These are phyloP conservation scores for Penicillium cinerascens DNA, from an alignment of 495 filamentous ascomycete species.

Conservation along the genomic window DNA sequence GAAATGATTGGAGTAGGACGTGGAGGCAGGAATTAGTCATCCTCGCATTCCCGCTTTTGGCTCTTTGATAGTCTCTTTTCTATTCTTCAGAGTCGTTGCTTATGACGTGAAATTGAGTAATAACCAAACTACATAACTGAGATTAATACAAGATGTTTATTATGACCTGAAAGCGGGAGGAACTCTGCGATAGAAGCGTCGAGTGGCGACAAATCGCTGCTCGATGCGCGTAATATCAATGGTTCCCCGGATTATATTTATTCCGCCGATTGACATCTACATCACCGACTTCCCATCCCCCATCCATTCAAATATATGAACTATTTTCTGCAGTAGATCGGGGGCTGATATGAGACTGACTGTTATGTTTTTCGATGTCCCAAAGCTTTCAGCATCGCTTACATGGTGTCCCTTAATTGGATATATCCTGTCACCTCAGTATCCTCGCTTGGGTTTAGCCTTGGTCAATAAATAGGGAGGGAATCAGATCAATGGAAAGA, in stretches of 20 bases:
- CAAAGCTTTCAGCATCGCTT: too few species aligned
- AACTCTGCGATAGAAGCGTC: background rate
- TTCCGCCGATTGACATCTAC: background rate
- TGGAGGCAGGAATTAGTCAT: conserved; percentile 23
- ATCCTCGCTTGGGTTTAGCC: too few species aligned
- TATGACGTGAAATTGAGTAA: background rate
- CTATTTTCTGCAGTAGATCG: too few species aligned
- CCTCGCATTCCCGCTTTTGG: background rate
- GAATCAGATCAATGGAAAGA: too few species aligned
- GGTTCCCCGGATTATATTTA: background rate
- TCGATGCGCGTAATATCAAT: background rate
- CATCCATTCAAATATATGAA: too few species aligned
- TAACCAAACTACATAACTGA: background rate
- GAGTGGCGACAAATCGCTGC: background rate
- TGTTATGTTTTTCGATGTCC: too few species aligned
- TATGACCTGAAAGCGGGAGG: background rate
- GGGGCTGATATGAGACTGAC: too few species aligned
- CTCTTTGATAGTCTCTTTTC: background rate
- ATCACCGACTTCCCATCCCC: too few species aligned
- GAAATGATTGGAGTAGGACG: conserved; percentile 21
- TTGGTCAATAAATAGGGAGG: too few species aligned
- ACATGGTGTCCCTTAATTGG: too few species aligned
- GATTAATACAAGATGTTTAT: background rate
- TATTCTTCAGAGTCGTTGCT: background rate
- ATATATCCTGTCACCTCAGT: too few species aligned